These are phyloP conservation scores for Thymus quinquecostatus DNA, from an alignment of 257 asterid genomes.

Conservation along the genomic window DNA sequence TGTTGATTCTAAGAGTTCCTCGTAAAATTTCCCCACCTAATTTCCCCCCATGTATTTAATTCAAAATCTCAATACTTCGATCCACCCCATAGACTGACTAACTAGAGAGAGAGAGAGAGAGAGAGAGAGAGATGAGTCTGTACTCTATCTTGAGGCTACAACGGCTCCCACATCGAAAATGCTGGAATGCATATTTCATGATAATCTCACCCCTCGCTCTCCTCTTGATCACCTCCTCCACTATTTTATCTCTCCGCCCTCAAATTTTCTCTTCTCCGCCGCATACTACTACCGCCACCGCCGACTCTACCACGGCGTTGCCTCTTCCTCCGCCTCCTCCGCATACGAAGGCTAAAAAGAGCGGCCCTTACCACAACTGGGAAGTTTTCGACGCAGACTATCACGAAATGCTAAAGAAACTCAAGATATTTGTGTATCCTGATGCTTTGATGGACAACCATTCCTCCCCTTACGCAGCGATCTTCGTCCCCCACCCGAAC, in stretches of 20 bases:
- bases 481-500: conserved; percentile 61
- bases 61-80: background rate
- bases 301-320: background rate
- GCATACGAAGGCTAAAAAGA: background rate
- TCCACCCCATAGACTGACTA: background rate
- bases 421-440: conserved; percentile 65
- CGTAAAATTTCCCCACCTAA: background rate
- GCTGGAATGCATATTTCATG: conserved; percentile 31
- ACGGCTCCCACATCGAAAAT: conserved; percentile 13
- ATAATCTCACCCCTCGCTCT: conserved; percentile 29
- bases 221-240: conserved; percentile 31
- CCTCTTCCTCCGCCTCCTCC: conserved; percentile 13
- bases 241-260: conserved; percentile 26
- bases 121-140: background rate
- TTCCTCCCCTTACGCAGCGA: conserved; percentile 43
- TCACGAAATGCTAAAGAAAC: conserved; percentile 52
- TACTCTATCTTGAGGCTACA: conserved; percentile 2
- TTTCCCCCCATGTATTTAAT: background rate
- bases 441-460: conserved; percentile 38
- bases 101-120: background rate
- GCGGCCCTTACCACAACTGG: conserved; percentile 70
- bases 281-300: background rate
- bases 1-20: background rate
- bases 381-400: conserved; percentile 57
- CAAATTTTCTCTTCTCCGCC: conserved; percentile 18